These are phyloP conservation scores for Debaryomyces sp. DNA, from an alignment of 1,139 yeast genomes.

Conservation along the genomic window DNA sequence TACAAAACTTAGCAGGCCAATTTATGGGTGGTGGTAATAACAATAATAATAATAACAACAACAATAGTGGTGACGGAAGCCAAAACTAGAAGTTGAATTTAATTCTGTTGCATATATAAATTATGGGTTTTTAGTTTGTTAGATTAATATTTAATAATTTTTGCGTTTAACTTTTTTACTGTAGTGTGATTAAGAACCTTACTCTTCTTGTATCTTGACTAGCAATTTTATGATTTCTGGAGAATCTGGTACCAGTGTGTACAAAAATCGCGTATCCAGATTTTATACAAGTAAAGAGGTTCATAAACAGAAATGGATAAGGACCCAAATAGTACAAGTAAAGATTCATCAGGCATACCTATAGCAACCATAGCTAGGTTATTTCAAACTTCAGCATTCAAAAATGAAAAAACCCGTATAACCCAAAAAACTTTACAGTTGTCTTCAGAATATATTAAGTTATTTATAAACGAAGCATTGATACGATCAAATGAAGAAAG, in stretches of 20 bases:
- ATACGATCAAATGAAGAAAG: slow-evolving; percentile 61
- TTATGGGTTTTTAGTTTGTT: slow-evolving; percentile 1
- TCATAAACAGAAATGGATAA: not conserved
- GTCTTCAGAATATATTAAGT: slow-evolving; percentile 57
- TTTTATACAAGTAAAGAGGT: not conserved
- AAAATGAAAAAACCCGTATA: slow-evolving; percentile 49
- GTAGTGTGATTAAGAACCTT: not conserved
- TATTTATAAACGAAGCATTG: slow-evolving; percentile 67
- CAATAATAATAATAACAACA: slow-evolving; percentile 7
- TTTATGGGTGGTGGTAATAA: slow-evolving; percentile 47
- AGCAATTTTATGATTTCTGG: not conserved
- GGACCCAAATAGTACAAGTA: not conserved
- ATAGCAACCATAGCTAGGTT: slow-evolving; percentile 55
- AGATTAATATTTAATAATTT: not conserved
- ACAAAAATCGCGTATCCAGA: not conserved
- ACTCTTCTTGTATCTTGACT: not conserved
- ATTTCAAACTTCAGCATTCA: slow-evolving; percentile 56
- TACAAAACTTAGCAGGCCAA: slow-evolving; percentile 67
- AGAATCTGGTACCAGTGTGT: not conserved
- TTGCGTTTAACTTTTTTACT: not conserved
- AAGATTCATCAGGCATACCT: slow-evolving; percentile 23
- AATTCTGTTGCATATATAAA: slow-evolving; percentile 7
- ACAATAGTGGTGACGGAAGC: not conserved
- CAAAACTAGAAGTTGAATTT: slow-evolving; percentile 5
- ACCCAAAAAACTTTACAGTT: slow-evolving; percentile 52